These are phyloP conservation scores for Emmonsiellopsis sp. DNA, from an alignment of 2,329 filamentous ascomycete species.

Conservation along the genomic window DNA sequence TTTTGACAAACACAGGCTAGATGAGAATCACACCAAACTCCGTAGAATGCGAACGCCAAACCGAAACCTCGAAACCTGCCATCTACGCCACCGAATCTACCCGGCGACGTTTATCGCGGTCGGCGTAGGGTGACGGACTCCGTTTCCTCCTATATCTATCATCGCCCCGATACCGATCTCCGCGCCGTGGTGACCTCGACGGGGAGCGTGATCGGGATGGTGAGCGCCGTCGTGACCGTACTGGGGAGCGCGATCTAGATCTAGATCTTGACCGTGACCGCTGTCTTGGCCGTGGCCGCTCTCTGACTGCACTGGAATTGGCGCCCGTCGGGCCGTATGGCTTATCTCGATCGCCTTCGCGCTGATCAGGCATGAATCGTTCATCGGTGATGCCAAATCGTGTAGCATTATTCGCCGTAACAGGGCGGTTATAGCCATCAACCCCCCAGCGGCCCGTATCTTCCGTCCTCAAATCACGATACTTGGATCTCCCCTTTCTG, in stretches of 20 bases:
- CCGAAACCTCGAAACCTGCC: background rate
- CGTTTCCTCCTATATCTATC: constrained; percentile 28
- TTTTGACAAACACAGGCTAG: background rate
- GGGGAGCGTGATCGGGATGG: constrained; percentile 37
- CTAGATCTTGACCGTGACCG: constrained; percentile 27
- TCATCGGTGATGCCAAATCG: constrained; percentile 36
- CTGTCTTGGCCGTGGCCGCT: constrained; percentile 20
- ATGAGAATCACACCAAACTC: background rate
- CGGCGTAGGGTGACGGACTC: constrained; percentile 34
- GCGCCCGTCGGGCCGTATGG: constrained; percentile 34
- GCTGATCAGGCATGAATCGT: constrained; percentile 37
- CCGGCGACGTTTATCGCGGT: constrained; percentile 34
- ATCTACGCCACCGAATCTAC: constrained; percentile 15
- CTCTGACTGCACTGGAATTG: constrained; percentile 35
- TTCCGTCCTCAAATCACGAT: constrained; percentile 77
- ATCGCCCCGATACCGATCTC: constrained; percentile 37
- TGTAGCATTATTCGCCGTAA: constrained; percentile 19
- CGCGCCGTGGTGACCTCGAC: constrained; percentile 11
- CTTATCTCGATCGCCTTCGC: constrained; percentile 18
- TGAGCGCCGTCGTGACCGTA: constrained; percentile 39
- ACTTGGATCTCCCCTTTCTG: constrained; percentile 82
- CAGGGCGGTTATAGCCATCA: constrained; percentile 34
- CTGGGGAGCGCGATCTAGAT: constrained; percentile 47
- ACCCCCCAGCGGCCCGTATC: constrained; percentile 79
- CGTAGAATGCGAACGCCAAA: background rate